A percentile compares a stretch with the other conserved stretches of the same genome.
These are phyloP conservation scores for Handroanthus guayacan DNA, from an alignment of 257 asterid genomes.

Conservation along the genomic window DNA sequence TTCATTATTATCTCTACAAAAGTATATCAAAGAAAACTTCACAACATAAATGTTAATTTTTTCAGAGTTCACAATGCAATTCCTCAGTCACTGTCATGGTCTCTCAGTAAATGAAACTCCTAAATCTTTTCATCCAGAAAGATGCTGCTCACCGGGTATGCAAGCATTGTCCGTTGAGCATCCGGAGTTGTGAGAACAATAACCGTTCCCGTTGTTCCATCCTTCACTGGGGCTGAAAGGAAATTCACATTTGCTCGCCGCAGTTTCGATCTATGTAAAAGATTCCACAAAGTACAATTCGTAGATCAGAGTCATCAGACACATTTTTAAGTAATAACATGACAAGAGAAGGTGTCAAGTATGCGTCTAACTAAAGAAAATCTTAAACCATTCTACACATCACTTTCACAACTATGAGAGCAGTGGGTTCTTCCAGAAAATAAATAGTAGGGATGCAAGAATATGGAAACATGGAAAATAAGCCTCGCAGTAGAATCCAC, in stretches of 20 bases:
- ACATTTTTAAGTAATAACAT: background rate
- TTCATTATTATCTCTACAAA: background rate
- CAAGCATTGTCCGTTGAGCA: conserved; percentile 98
- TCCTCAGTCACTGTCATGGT: background rate
- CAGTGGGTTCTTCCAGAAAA: background rate
- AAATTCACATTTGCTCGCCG: conserved; percentile 90
- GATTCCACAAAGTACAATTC: conserved; percentile 9
- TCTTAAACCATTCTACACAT: background rate
- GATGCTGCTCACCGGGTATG: conserved; percentile 72
- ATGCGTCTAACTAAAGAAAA: conserved; percentile 11
- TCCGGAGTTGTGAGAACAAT: conserved; percentile 95
- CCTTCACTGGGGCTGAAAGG: conserved; percentile 82
- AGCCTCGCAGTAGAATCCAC: conserved; percentile 56
- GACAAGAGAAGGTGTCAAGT: conserved; percentile 18
- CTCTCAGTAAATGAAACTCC: conserved; percentile 3
- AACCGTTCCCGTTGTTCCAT: conserved; percentile 96
- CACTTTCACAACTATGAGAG: conserved; percentile 18
- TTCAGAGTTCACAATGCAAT: background rate
- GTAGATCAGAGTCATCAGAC: conserved; percentile 17
- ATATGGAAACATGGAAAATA: background rate
- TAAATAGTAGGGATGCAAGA: background rate
- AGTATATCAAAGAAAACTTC: background rate
- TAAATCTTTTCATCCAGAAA: background rate
- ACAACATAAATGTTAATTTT: background rate
- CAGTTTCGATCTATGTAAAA: conserved; percentile 74